Base-by-base conservation (phyloP, 2,329 filamentous ascomycete species). In the Colletotrichum costaricense region DNA sequence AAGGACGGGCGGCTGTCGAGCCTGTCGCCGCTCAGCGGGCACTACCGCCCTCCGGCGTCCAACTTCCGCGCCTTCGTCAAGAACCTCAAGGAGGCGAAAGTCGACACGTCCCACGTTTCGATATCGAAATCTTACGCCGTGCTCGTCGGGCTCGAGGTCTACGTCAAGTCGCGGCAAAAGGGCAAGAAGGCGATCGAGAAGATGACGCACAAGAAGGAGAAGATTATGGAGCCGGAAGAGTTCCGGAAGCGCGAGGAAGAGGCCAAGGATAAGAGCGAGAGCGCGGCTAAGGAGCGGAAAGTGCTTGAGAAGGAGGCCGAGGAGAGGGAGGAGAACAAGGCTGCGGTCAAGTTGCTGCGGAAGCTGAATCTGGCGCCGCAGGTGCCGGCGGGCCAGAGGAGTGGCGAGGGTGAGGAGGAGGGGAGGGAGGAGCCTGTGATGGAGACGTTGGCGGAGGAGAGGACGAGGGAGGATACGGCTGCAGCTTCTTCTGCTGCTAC, bases 1-100 rank as follows among this genome's bases (percentile, higher is more conserved):
- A 94, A 94, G 79, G 87, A 95, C 76, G 95, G 95, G 1, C 90
- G 93, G 35, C 81, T 98, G n/a, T 87, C 89, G 2, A 92, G 91
- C 63, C 86, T 97, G 9, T 94, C 92, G 4, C 95, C 89, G 2
- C 83, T 91, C 1, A 92, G 90, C 77, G 95, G 95, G 0, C 95
- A 98, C 82, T 98, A 98, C 80, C 90, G 95, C 0, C 95, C 95
- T 0, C 94, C 95, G 0, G 90, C 94, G 4, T 89, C 90, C 74
- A 97, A 96, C 79, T 97, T 98, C 79, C 91, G 93, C 35, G 92
- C 93, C 1, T 97, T 98, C 78, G 89, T 97, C 2, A 90, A 91
- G 74, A 92, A 88, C 9, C 86, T 98, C 5, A 90, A 92, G 76
- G 91, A 92, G 1, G 89, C 89, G 38, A 93, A 93, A 1, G 95